phyloP scores from a whole-genome alignment of 2,329 filamentous ascomycete species.

The Penicillium brevicompactum region DNA sequence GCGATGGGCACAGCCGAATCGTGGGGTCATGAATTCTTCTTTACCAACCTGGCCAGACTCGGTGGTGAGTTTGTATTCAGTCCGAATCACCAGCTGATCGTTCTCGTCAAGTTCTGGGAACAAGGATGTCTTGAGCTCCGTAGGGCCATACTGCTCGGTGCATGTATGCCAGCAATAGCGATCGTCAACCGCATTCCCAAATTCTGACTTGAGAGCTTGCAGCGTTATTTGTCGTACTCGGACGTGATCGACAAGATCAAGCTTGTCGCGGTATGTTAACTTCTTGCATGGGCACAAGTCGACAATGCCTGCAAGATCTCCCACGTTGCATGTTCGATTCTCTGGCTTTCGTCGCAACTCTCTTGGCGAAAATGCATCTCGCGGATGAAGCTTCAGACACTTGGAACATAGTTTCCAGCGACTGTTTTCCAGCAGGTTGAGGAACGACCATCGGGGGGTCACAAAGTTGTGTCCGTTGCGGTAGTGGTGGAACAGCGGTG shows the following conservation, averaged over 20 bases:
- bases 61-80: slow-evolving; percentile 41
- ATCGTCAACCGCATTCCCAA: slow-evolving; percentile 31
- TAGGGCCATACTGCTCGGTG: slow-evolving; percentile 36
- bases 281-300: slow-evolving; percentile 45
- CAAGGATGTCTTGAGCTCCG: slow-evolving; percentile 36
- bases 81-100: slow-evolving; percentile 35
- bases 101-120: slow-evolving; percentile 38
- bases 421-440: slow-evolving; percentile 38
- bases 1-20: slow-evolving; percentile 43
- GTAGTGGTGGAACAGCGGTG: slow-evolving; percentile 44
- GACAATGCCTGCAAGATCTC: slow-evolving; percentile 38
- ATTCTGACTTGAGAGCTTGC: slow-evolving; percentile 27
- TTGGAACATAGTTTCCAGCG: slow-evolving; percentile 40
- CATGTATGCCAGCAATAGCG: slow-evolving; percentile 44
- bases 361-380: slow-evolving; percentile 32
- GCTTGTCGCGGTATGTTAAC: slow-evolving; percentile 41
- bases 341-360: slow-evolving; percentile 39
- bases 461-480: slow-evolving; percentile 39
- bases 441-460: slow-evolving; percentile 40
- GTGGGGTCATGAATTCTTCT: slow-evolving; percentile 41
- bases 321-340: slow-evolving; percentile 36
- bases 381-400: slow-evolving; percentile 44
- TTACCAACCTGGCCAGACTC: slow-evolving; percentile 38
- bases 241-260: slow-evolving; percentile 37
- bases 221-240: slow-evolving; percentile 32